Base-by-base conservation (phyloP, 2,329 filamentous ascomycete species). In the Penicillium verrucosum region DNA sequence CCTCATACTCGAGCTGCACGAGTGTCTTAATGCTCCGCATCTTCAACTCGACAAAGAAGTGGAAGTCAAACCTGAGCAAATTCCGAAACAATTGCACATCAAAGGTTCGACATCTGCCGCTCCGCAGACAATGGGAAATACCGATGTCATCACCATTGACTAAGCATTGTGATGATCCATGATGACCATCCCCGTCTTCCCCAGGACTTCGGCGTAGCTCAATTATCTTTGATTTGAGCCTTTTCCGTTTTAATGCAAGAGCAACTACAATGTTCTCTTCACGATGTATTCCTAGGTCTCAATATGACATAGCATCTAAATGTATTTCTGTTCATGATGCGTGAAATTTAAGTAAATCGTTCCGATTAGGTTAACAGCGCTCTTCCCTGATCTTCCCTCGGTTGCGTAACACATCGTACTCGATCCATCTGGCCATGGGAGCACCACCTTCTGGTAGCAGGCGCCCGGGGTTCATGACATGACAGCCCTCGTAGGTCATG, bases 401-500 rank as follows among this genome's bases (percentile, higher is more conserved):
- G 54, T 82, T 80, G 48, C 79, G 82, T 27, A 85, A 81, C 42
- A 90, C 74, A 73, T 89, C 89, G 77, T 93, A 97, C 77, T 97
- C 94, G 1, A 93, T 81, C 93, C 94, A 97, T 60, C 87, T 82
- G 6, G 86, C 89, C 7, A 87, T 84, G 4, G 86, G 85, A 61
- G 85, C 83, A 51, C 86, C 81, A 0, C 87, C 88, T 0, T 84
- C 78, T 0, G 90, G 86, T 25, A 95, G 81, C 48, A 99, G 74
- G 47, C 83, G 81, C 6, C 92, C 91, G 0, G 94, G 92, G 71
- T 99, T 99, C 83, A 99, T 87, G 34, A 97, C 92, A 76, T 94
- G 90, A 69, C 94, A 97, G 0, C 92, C 93, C 74, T 96, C 93
- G 69, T 97, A 97, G 14, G 90, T 96, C 62, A 97, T 80, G 52